phyloP scores from a whole-genome alignment of 345 rosid genomes.

The Sapria himalayana region DNA sequence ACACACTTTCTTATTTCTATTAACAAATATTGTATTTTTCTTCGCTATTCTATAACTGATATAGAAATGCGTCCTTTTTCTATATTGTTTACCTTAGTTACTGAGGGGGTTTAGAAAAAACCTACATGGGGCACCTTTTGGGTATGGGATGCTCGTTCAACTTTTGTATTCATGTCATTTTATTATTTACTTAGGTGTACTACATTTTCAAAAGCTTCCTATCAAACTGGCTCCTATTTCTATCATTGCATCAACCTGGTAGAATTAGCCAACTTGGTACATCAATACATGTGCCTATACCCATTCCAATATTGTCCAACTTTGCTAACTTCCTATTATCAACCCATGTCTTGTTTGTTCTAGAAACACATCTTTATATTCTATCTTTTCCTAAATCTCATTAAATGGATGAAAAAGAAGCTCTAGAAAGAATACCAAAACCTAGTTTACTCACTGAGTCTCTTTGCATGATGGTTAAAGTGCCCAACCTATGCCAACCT shows the following conservation, averaged over 20 bases:
- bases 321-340: background rate
- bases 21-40: background rate
- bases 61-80: slow-evolving; percentile 5
- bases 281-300: background rate
- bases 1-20: background rate
- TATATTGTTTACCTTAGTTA: slow-evolving; percentile 8
- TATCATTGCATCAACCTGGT: background rate
- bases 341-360: background rate
- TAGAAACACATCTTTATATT: background rate
- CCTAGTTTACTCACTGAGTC: too few species aligned
- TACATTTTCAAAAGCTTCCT: background rate
- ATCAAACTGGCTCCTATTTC: background rate
- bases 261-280: background rate
- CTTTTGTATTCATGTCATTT: background rate
- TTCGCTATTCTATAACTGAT: slow-evolving; percentile 2
- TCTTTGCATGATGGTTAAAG: too few species aligned
- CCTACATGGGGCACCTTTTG: slow-evolving; percentile 6
- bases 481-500: too few species aligned
- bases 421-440: too few species aligned
- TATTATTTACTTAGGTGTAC: slow-evolving; percentile 3
- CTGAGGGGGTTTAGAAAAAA: slow-evolving; percentile 5
- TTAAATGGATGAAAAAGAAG: too few species aligned
- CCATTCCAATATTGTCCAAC: background rate
- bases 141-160: slow-evolving; percentile 8
- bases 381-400: too few species aligned